Evolutionary conservation across 1,139 yeast species (phyloP).

Genomic region (Suhomyces wounanorum): DNA sequence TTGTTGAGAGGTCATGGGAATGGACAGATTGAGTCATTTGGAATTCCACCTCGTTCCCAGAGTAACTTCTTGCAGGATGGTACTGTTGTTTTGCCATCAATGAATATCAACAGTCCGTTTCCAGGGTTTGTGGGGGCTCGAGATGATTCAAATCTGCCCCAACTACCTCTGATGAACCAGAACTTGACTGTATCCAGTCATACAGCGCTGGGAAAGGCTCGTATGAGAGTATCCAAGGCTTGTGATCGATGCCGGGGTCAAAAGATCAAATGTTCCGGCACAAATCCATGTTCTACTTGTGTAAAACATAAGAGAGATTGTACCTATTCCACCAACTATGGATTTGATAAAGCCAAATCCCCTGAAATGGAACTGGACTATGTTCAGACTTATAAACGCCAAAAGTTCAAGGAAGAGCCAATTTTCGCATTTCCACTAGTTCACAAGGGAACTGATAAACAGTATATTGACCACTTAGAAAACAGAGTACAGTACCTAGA

Average conservation of each 20-base stretch:
- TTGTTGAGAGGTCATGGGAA: not conserved
- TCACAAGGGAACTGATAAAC: conserved; percentile 17
- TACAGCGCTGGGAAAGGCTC: conserved; percentile 9
- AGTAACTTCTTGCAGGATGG: not conserved
- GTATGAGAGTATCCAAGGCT: conserved; percentile 54
- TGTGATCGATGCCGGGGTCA: conserved; percentile 58
- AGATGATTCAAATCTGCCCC: not conserved
- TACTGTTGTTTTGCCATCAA: not conserved
- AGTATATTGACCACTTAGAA: conserved; percentile 38
- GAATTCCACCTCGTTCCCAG: not conserved
- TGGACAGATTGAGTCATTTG: not conserved
- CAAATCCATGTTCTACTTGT: conserved; percentile 56
- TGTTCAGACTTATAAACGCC: conserved; percentile 12
- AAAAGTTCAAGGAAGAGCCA: conserved; percentile 14
- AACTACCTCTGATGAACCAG: not conserved
- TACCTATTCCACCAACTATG: conserved; percentile 23
- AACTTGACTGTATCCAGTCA: not conserved
- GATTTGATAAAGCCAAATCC: conserved; percentile 5
- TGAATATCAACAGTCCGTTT: not conserved
- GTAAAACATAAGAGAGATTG: conserved; percentile 47
- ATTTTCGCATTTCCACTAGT: conserved; percentile 25
- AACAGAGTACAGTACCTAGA: conserved; percentile 46
- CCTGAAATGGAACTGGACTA: conserved; percentile 4
- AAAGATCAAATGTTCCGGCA: conserved; percentile 64
- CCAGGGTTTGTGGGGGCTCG: too few species aligned